These are phyloP conservation scores for Pestalotiopsis sp. DNA, from an alignment of 2,329 filamentous ascomycete genomes.

Conservation along the genomic window DNA sequence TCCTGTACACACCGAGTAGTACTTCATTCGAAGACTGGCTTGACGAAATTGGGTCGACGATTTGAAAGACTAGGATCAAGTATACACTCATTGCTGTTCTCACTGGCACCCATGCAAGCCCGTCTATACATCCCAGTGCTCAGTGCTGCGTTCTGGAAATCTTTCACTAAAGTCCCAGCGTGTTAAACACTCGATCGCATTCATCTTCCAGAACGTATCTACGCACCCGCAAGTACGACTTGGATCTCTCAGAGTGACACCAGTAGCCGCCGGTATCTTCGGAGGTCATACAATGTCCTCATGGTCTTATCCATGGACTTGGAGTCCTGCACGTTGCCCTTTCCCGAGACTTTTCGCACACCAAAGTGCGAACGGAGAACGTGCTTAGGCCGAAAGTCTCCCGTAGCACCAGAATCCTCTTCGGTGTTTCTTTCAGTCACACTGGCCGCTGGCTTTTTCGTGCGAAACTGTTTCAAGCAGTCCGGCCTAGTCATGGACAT, in stretches of 20 bases:
- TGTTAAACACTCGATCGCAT: neutral
- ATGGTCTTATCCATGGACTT: neutral
- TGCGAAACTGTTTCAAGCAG: no score
- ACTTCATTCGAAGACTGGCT: neutral
- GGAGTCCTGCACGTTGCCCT: neutral
- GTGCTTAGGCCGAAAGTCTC: neutral
- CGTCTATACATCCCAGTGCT: neutral
- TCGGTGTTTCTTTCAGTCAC: no score
- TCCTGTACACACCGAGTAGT: neutral
- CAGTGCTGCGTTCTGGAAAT: no score
- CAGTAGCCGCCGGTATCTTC: neutral
- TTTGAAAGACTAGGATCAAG: no score
- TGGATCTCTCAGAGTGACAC: neutral
- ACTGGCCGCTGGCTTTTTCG: no score
- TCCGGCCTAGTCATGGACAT: no score
- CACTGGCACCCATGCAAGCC: no score
- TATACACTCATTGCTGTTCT: no score
- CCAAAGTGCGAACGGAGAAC: neutral
- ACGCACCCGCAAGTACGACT: neutral
- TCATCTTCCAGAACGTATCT: neutral
- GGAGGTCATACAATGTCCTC: neutral
- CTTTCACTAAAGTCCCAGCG: neutral
- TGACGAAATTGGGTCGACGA: no score
- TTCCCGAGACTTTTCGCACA: neutral
- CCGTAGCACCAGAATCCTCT: neutral